Conservation (phyloP, 805 yeast genomes). For the Danielozyma ontarioensis region DNA sequence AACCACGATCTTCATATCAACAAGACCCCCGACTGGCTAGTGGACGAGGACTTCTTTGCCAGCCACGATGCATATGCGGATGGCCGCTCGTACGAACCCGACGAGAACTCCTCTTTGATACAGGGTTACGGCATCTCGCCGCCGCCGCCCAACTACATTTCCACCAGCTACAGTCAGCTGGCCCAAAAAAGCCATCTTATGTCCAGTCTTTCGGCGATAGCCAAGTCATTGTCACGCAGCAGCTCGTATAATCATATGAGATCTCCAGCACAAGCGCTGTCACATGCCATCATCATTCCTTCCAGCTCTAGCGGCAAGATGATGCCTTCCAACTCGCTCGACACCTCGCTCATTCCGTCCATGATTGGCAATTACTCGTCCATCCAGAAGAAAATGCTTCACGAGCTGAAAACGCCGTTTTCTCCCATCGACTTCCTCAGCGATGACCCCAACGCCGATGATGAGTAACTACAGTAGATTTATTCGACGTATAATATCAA, state of each 20-base stretch:
- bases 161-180: no score
- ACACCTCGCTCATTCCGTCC: slow-evolving; percentile 34
- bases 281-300: not conserved
- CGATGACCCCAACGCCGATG: no score
- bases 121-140: slow-evolving; percentile 1
- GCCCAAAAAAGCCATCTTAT: no score
- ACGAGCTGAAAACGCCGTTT: slow-evolving; percentile 33
- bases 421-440: slow-evolving; percentile 37
- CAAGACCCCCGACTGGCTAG: not conserved
- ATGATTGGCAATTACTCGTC: slow-evolving; percentile 36
- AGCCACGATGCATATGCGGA: not conserved
- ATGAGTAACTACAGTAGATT: no score
- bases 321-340: slow-evolving; percentile 13
- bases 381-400: slow-evolving; percentile 28
- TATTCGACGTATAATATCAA: no score
- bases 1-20: not conserved
- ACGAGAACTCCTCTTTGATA: slow-evolving; percentile 4
- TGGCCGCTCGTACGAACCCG: not conserved
- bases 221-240: slow-evolving; percentile 7
- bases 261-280: no score
- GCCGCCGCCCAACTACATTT: slow-evolving; percentile 4
- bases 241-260: no score
- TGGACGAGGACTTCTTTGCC: not conserved
- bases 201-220: slow-evolving; percentile 8
- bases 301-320: slow-evolving; percentile 1